Evolutionary conservation across 768 basidiomycete genomes (phyloP), one percentile per base, ranked within the genome.

Genomic region (Podaxis sp.): DNA sequence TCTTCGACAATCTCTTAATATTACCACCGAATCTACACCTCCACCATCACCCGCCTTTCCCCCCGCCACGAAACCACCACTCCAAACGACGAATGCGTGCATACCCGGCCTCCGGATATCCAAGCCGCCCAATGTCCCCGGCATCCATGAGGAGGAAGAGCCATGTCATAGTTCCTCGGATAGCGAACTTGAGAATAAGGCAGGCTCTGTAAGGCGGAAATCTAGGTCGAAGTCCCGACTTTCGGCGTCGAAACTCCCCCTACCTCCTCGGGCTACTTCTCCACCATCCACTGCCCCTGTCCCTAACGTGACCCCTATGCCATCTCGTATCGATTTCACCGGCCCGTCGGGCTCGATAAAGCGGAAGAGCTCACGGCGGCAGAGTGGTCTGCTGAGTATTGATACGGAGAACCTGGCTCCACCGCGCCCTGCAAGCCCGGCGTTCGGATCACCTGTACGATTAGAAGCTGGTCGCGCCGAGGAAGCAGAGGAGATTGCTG

Each of bases 81-180:
- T 75, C 11, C 77, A 60, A 70, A 66, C 57, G 46, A 50, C 69
- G 73, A 44, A 69, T 41, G 28, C 67, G 44, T 82, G 83, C 15
- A 84, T 84, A 0, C 80, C 81, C 59, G 73, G 76, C 26, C 80
- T 79, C 65, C 84, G 87, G 44, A 78, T 90, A 59, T 82, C 87
- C n/a, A 83, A 86, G 55, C 76, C 84, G 44, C 90, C 88, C 8
- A 87, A 82, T 57, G 71, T 90, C 40, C 88, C 89, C 0, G 86
- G 83, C 15, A 90, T 90, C 58, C 68, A 76, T 33, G 89, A 90
- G 69, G 89, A 90, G 50, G 87, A 89, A 1, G 89, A 91, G 69
- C 78, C 80, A 6, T 71, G 65, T 17, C 71, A 71, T 22, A 81
- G 80, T 22, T 80, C 81, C 1, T 77, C 77, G 8, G 80, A 81